These are phyloP conservation scores for Epichloe sp. DNA, from an alignment of 2,329 filamentous ascomycete species.

Conservation along the genomic window DNA sequence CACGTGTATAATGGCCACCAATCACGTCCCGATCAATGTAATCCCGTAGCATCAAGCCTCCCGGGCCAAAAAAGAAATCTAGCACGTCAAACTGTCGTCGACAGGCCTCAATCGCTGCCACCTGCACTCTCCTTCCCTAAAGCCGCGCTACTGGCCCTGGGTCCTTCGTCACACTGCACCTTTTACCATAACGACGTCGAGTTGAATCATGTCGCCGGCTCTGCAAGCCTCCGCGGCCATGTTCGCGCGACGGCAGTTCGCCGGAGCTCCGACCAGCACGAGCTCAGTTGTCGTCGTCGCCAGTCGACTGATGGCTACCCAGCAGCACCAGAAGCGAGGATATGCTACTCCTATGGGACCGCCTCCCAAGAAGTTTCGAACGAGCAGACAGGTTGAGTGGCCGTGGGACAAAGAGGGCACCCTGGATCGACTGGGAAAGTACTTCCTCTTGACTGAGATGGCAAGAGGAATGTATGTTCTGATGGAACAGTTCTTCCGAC, in stretches of 20 bases:
- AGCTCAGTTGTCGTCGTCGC: constrained; percentile 11
- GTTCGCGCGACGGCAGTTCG: constrained; percentile 24
- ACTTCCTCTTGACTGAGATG: constrained; percentile 94
- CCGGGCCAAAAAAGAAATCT: not conserved
- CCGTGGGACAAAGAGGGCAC: constrained; percentile 65
- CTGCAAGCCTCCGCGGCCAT: constrained; percentile 19
- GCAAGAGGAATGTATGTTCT: constrained; percentile 95
- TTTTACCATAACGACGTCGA: not conserved
- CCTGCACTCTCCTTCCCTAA: constrained; percentile 7
- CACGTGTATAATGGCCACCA: constrained; percentile 11
- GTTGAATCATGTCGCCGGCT: constrained; percentile 18
- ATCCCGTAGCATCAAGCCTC: constrained; percentile 20
- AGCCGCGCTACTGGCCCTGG: not conserved
- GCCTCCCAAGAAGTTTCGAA: constrained; percentile 69
- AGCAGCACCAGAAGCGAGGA: constrained; percentile 18
- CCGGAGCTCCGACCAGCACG: constrained; percentile 11
- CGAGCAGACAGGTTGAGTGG: constrained; percentile 62
- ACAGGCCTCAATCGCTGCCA: constrained; percentile 13
- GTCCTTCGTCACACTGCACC: not conserved
- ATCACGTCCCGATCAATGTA: constrained; percentile 27
- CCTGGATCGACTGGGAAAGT: constrained; percentile 76
- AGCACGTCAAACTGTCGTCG: constrained; percentile 4
- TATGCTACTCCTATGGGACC: constrained; percentile 64
- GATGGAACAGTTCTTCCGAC: constrained; percentile 95
- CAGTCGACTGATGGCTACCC: constrained; percentile 7